Evolutionary conservation across 1,139 yeast species (phyloP), one percentile per base, ranked within the genome.

Genomic region (Meyerozyma smithsonii): DNA sequence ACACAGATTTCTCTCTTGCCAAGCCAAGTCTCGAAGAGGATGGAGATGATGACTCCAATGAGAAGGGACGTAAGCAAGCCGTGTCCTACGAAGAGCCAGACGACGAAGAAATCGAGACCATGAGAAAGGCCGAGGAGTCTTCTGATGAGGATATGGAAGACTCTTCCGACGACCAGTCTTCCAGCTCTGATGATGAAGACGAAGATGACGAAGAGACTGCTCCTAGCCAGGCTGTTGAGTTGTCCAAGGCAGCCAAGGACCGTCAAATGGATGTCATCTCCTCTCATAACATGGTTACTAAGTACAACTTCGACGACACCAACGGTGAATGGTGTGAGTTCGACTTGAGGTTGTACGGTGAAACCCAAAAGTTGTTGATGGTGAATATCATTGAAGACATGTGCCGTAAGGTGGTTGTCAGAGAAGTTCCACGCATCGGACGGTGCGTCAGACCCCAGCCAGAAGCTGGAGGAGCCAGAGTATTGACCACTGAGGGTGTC

Each of bases 401-500:
- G 46, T 89, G 97, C 64, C 84, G 88, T 54, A 76, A 77, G 54
- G 87, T 89, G 40, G 97, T 94, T 51, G 96, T 94, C 20, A 84
- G 97, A 56, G 97, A 94, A 66, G 84, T 89, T 49, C 87, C 95
- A 42, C 72, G 74, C 45, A 92, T 94, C 56, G 97, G 96, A 28
- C 83, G 98, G 65, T 90, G 97, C 75, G 71, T 92, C 51, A 89
- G 85, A 49, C 96, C 96, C 39, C 77, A 75, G 46, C 77, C 84
- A 21, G 80, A 81, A 47, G 76, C 81, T 36, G 64, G 62, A 37
- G 65, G 64, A 33, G 74, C 74, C 55, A 81, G 96, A 52, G 74
- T 78, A 32, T 74, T 94, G 54, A 86, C 95, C 42, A 92, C 99
- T 19, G 99, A 94, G 65, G 99, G 99, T 66, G 98, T 94, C 44